Conservation (phyloP, 164 flowering plant genomes). For the Umbilicus rupestris region DNA sequence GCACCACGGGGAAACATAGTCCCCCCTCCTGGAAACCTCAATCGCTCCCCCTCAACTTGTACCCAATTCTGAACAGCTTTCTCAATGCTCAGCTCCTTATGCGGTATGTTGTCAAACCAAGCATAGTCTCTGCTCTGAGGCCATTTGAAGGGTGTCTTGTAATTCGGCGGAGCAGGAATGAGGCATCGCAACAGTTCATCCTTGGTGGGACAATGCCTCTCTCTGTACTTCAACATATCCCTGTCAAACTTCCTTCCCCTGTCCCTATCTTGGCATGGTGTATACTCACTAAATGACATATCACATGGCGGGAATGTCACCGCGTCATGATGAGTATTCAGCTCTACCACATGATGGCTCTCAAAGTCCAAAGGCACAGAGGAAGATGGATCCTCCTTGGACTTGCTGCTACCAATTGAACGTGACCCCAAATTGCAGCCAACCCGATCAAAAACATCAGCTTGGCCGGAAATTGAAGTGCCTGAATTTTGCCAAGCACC, state of each 20-base stretch:
- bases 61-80: slow-evolving; percentile 97
- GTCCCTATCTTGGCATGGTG: slow-evolving; percentile 66
- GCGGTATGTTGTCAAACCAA: slow-evolving; percentile 92
- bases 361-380: slow-evolving; percentile 48
- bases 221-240: slow-evolving; percentile 68
- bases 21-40: slow-evolving; percentile 91
- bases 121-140: slow-evolving; percentile 94
- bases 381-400: slow-evolving; percentile 7
- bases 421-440: slow-evolving; percentile 13
- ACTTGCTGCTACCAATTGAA: neutral
- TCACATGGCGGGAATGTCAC: slow-evolving; percentile 50
- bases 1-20: slow-evolving; percentile 98
- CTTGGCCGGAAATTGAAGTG: slow-evolving; percentile 18
- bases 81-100: slow-evolving; percentile 86
- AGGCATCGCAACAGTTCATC: slow-evolving; percentile 59
- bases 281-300: slow-evolving; percentile 65
- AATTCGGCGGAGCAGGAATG: slow-evolving; percentile 85
- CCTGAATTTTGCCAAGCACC: slow-evolving; percentile 70
- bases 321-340: slow-evolving; percentile 23
- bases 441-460: slow-evolving; percentile 25
- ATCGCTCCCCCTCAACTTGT: slow-evolving; percentile 85
- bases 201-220: slow-evolving; percentile 77
- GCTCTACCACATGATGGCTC: slow-evolving; percentile 38
- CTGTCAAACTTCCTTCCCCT: slow-evolving; percentile 63
- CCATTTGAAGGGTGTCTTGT: slow-evolving; percentile 92